These are phyloP conservation scores for Xylaria sp. DNA, from an alignment of 2,329 filamentous ascomycete species.

Conservation along the genomic window DNA sequence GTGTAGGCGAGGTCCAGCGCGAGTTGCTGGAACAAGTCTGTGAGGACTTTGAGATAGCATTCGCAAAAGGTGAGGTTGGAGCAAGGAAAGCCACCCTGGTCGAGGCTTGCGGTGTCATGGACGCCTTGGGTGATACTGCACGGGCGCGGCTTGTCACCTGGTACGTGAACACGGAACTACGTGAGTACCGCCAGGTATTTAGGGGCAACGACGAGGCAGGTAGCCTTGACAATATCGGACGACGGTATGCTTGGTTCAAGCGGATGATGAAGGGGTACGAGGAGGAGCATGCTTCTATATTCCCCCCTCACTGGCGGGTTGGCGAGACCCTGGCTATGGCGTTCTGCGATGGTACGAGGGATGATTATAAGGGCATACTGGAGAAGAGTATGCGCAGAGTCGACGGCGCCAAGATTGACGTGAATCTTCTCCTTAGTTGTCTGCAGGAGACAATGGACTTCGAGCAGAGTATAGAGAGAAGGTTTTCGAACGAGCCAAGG, in stretches of 20 bases:
- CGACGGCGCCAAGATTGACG: slow-evolving; percentile 84
- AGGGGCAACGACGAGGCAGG: slow-evolving; percentile 96
- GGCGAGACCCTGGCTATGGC: slow-evolving; percentile 89
- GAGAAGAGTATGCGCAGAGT: slow-evolving; percentile 84
- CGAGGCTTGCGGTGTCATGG: slow-evolving; percentile 93
- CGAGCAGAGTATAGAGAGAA: slow-evolving; percentile 87
- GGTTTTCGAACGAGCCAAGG: slow-evolving; percentile 78
- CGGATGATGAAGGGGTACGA: slow-evolving; percentile 96
- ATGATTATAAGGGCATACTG: slow-evolving; percentile 94
- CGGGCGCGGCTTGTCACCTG: slow-evolving; percentile 85
- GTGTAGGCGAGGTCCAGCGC: slow-evolving; percentile 91
- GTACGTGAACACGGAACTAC: slow-evolving; percentile 97
- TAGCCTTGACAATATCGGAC: slow-evolving; percentile 93
- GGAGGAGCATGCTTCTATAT: slow-evolving; percentile 88
- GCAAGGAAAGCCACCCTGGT: slow-evolving; percentile 75
- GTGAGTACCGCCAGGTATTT: slow-evolving; percentile 96
- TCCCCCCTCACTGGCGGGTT: slow-evolving; percentile 88
- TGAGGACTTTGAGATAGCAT: slow-evolving; percentile 96
- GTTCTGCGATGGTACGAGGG: slow-evolving; percentile 94
- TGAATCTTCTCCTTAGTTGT: slow-evolving; percentile 87
- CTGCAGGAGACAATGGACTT: slow-evolving; percentile 97
- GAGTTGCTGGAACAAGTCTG: slow-evolving; percentile 97
- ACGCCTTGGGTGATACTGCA: slow-evolving; percentile 90
- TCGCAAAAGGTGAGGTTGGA: slow-evolving; percentile 85
- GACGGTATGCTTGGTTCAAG: slow-evolving; percentile 95